Base-by-base conservation (phyloP, 495 filamentous ascomycete genomes). In the Cudoniella acicularis region DNA sequence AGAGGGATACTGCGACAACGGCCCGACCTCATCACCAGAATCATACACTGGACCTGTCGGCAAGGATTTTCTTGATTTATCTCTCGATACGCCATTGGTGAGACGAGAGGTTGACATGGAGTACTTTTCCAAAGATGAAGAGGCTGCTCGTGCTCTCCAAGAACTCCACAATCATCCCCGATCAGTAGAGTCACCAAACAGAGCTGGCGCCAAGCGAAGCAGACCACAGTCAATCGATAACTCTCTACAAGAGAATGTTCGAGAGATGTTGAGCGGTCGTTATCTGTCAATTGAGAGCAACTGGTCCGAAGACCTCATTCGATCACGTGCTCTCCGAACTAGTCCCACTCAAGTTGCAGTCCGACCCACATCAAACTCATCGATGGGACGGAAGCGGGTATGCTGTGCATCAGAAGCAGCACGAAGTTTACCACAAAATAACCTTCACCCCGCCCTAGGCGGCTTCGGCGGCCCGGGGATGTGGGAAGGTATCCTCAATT, bases 241-340 rank as follows among this genome's bases (percentile, higher is more conserved):
- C 23, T 70, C 76, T 21, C 75, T 92, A 16, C 90, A 94, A 69
- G 83, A 85, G 49, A 85, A 90, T 59, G 88, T 94, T 43, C 88
- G 89, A 56, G 79, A 86, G 49, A 72, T 84, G 65, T 72, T 87
- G 55, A 61, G 60, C 21, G 59, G 58, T 20, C 69, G 68, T 2
- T 73, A 69, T 26, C 48, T 57, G 42, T 53, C 64, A 9, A 58
- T 64, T 30, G 64, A 70, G 10, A 41, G 57, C 17, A 64, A 66
- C 17, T 79, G 76, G 71, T 67, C 75, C 8, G 74, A 77, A 27
- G 62, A 67, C 13, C 62, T 75, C 42, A 55, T 62, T 10, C 46
- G 61, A 25, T 51, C 53, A 27, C 40, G 49, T 8, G 52, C 66
- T 4, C 46, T 66, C 41, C 67, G 59, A 26, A 36, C 56, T 2